Evolutionary conservation across 257 asterid genomes (phyloP), one percentile per base, ranked within the genome.

Genomic region (Nicotiana knightiana): DNA sequence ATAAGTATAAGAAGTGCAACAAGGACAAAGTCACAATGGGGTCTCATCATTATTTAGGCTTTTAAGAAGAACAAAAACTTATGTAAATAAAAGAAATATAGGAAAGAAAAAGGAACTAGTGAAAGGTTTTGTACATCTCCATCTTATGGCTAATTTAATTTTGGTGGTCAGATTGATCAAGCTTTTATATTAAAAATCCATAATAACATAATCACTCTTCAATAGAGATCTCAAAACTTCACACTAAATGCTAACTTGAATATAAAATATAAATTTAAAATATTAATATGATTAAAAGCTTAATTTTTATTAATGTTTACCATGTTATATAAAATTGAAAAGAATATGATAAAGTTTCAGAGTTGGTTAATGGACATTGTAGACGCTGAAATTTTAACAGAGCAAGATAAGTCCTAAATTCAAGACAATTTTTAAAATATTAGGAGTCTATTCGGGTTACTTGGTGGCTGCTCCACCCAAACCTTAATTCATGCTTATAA

Each of bases 21-120:
- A 65, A 67, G 79, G 79, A 66, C 67, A 81, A 66, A 81, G 21
- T 54, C 51, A 46, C 79, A 79, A 61, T 35, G 58, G 76, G 66
- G 78, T 67, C 53, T 67, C 84, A 81, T 81, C 84, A 81, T 81
- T 73, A 58, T 26, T 55, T 81, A 67, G 79, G 67, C 84, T 81
- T 81, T 81, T 81, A 26, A 81, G 84, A 67, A 54, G 54, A 80
- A 64, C 13, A 80, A 28, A 58, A 13, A 67, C 30, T 17, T n/a
- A 51, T 32, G 26, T 57, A 55, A 77, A n/a, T 24, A 51, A 1
- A 57, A 9, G 6, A 51, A 13, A 28, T 13, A 61, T 7, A 21
- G 9, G 37, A 16, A 35, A 39, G 1, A 57, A 57, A 57, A 57
- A 57, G n/a, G 10, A 8, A 4, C 4, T 67, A 37, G 53, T 1